Percentiles rank a stretch among this genome's conserved stretches.
Evolutionary conservation across 1,284 basidiomycete species (phyloP).

Genomic region (Irpex sp.): DNA sequence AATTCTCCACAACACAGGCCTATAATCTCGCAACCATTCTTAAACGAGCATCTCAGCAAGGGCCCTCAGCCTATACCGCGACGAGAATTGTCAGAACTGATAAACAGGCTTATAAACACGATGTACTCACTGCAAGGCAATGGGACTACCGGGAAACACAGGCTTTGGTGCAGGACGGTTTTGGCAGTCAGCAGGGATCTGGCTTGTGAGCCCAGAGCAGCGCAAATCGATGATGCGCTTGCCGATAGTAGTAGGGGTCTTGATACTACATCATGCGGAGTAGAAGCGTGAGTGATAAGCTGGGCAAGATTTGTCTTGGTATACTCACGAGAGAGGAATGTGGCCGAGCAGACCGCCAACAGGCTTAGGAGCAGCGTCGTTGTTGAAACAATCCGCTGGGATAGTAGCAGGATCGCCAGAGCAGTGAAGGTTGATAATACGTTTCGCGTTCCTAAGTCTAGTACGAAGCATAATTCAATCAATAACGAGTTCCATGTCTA

Average conservation of each 20-base stretch:
- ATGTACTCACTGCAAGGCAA: neutral
- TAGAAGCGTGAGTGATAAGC: neutral
- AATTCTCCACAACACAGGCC: neutral
- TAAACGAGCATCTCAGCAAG: neutral
- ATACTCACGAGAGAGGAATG: neutral
- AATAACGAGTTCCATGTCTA: neutral
- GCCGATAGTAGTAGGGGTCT: neutral
- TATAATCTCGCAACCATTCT: neutral
- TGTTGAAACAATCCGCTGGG: neutral
- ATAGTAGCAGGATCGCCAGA: neutral
- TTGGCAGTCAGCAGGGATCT: constrained; percentile 1
- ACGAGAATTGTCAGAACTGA: neutral
- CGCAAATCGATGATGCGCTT: constrained; percentile 3
- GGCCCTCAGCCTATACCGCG: neutral
- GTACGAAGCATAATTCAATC: neutral
- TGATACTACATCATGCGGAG: neutral
- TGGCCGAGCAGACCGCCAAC: neutral
- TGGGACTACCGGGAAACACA: neutral
- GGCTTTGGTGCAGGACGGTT: neutral
- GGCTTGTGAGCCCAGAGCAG: constrained; percentile 1
- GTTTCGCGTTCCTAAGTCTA: neutral
- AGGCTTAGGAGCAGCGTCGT: neutral
- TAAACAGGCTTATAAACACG: neutral
- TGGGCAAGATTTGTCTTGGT: neutral
- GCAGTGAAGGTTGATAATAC: neutral